Conservation (phyloP, 345 rosid species). For the Eucalyptus tenuipes region DNA sequence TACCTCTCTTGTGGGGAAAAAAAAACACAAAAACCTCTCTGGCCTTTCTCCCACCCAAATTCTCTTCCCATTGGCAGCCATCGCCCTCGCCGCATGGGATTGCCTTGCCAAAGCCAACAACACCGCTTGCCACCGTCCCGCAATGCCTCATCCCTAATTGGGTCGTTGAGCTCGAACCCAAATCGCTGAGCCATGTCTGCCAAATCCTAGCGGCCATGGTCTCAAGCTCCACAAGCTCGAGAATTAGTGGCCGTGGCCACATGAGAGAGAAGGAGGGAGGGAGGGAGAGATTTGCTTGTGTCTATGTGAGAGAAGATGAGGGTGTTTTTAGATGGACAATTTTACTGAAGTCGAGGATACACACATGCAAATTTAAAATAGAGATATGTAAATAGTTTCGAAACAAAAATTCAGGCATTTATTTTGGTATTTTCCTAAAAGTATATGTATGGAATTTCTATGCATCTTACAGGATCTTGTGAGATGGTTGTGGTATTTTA, state of each 20-base stretch:
- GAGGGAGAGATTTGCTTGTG: background rate
- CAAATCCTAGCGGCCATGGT: background rate
- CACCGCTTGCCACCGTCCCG: background rate
- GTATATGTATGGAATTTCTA: background rate
- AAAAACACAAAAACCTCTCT: background rate
- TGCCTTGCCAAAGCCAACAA: background rate
- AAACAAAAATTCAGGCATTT: background rate
- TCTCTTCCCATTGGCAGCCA: background rate
- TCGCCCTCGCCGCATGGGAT: background rate
- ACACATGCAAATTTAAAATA: background rate
- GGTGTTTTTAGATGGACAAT: no score
- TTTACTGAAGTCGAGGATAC: background rate
- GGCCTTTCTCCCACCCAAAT: background rate
- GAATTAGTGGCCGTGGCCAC: background rate
- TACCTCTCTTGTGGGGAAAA: background rate
- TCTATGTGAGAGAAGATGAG: no score
- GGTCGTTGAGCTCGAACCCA: background rate
- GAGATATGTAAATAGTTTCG: background rate
- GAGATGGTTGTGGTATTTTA: background rate
- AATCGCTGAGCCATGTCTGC: background rate
- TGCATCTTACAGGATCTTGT: background rate
- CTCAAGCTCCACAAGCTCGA: background rate
- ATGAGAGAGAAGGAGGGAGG: background rate
- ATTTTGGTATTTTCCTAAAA: background rate
- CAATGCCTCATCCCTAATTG: background rate